These are phyloP conservation scores for Candolleomyces eurysporus DNA, from an alignment of 768 basidiomycete genomes.

Conservation along the genomic window DNA sequence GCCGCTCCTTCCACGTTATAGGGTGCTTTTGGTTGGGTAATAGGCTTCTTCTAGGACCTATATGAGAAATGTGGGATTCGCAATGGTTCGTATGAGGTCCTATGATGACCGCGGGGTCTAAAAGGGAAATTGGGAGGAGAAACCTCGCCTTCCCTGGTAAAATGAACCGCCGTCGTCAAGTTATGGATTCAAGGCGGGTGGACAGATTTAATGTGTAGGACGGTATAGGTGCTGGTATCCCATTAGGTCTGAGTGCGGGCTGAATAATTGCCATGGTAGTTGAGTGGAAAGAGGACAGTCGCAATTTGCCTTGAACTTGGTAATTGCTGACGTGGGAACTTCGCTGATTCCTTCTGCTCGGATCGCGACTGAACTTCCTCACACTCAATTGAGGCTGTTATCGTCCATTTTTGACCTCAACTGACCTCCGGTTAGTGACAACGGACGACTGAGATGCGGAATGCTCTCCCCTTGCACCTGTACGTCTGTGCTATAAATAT, in stretches of 20 bases:
- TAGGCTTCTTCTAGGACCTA: background rate
- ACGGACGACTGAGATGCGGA: no score
- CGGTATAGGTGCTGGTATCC: background rate
- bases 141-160: background rate
- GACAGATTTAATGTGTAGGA: background rate
- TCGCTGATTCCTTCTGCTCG: background rate
- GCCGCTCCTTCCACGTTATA: background rate
- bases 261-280: background rate
- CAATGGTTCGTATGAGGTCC: no score
- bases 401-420: no score
- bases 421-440: no score
- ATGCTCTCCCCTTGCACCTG: no score
- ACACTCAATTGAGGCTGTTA: no score
- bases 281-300: background rate
- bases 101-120: background rate
- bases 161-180: background rate
- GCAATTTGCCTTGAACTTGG: background rate
- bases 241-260: background rate
- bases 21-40: background rate
- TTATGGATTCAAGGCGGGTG: background rate
- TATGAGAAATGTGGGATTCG: background rate
- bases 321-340: slow-evolving; percentile 10
- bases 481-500: no score
- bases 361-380: background rate
- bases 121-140: slow-evolving; percentile 5